Percentiles rank a stretch among this genome's conserved stretches.
Conservation (phyloP, 164 flowering plant genomes). For the Amborella trichopoda region DNA sequence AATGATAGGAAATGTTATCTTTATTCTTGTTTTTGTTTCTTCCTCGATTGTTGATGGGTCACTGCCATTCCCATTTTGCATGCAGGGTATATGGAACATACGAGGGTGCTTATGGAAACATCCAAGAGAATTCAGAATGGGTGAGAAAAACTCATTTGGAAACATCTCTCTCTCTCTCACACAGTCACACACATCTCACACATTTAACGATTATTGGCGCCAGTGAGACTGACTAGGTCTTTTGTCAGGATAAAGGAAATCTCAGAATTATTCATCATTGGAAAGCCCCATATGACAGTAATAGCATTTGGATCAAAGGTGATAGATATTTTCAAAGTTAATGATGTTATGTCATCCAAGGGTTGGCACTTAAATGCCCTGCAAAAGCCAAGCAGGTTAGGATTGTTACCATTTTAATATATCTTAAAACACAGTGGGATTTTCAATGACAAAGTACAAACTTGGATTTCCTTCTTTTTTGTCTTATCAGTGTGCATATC, state of each 20-base stretch:
- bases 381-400: constrained; percentile 89
- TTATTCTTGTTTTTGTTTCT: background rate
- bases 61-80: no score
- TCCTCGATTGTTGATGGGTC: no score
- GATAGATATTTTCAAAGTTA: constrained; percentile 86
- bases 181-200: background rate
- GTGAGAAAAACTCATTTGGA: constrained; percentile 19
- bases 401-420: background rate
- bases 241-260: constrained; percentile 58
- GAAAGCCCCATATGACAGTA: constrained; percentile 93
- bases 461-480: background rate
- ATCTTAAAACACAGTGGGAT: no score
- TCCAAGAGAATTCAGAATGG: constrained; percentile 71
- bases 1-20: background rate
- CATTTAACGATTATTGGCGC: background rate
- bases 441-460: no score
- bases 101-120: constrained; percentile 71
- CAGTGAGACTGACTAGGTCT: no score
- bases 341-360: constrained; percentile 74
- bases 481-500: constrained; percentile 64
- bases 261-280: constrained; percentile 64
- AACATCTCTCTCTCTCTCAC: no score
- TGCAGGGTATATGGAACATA: constrained; percentile 74
- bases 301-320: constrained; percentile 74
- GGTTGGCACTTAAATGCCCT: constrained; percentile 98